These are phyloP conservation scores for Sporothrix sp. DNA, from an alignment of 2,329 filamentous ascomycete species.

Conservation along the genomic window DNA sequence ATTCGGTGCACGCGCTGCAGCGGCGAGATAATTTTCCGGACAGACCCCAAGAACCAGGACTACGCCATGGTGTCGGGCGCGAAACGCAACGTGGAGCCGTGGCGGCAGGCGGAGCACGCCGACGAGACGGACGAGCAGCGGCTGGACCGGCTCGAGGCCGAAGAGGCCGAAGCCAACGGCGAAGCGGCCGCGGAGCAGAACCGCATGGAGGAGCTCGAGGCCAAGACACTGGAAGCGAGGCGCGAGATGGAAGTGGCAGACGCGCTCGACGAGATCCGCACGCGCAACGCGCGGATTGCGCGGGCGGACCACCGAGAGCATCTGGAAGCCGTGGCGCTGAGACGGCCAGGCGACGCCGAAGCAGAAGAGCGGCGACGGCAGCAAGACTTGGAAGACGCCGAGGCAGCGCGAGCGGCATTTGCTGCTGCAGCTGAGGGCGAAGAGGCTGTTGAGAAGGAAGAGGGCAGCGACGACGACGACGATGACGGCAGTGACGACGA, in stretches of 20 bases:
- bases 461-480: constrained; percentile 18
- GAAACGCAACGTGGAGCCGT: constrained; percentile 87
- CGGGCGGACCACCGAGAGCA: constrained; percentile 59
- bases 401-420: constrained; percentile 72
- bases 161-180: constrained; percentile 49
- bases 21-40: constrained; percentile 84
- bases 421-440: constrained; percentile 47
- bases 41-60: constrained; percentile 91
- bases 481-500: neutral
- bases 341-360: constrained; percentile 35
- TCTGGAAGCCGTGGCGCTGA: constrained; percentile 45
- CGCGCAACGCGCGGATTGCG: constrained; percentile 80
- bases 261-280: constrained; percentile 87
- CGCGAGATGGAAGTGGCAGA: constrained; percentile 95
- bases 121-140: constrained; percentile 82
- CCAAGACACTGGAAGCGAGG: constrained; percentile 86
- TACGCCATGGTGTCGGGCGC: constrained; percentile 65
- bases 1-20: constrained; percentile 81
- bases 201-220: constrained; percentile 90
- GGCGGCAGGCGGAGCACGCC: constrained; percentile 46
- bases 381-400: constrained; percentile 73
- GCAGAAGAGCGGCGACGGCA: constrained; percentile 55
- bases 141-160: constrained; percentile 70
- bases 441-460: constrained; percentile 41
- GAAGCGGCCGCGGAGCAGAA: constrained; percentile 55